Evolutionary conservation across 768 basidiomycete genomes (phyloP).

Genomic region (Mycena olivaceomarginata): DNA sequence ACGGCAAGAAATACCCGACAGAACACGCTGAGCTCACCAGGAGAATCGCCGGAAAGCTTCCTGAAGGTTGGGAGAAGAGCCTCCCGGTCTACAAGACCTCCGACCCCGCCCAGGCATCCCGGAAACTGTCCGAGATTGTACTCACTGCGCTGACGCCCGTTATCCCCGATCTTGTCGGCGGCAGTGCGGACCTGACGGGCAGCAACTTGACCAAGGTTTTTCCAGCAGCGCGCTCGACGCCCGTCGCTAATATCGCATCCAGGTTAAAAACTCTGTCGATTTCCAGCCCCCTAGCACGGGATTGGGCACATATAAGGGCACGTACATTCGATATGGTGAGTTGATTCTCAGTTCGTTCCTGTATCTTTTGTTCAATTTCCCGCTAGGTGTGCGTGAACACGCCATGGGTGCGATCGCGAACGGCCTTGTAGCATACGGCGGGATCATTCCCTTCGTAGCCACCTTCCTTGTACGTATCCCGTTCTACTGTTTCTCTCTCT

Average conservation of each 20-base stretch:
- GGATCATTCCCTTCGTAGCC: constrained; percentile 91
- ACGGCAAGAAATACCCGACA: constrained; percentile 86
- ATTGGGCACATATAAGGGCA: constrained; percentile 89
- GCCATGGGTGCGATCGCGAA: constrained; percentile 98
- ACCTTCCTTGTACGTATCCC: constrained; percentile 86
- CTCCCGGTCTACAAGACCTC: constrained; percentile 90
- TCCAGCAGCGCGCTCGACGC: not conserved
- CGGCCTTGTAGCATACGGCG: constrained; percentile 93
- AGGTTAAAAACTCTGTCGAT: constrained; percentile 89
- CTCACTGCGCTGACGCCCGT: constrained; percentile 83
- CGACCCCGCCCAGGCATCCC: constrained; percentile 91
- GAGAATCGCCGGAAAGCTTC: constrained; percentile 89
- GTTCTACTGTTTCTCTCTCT: constrained; percentile 36
- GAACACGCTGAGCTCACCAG: constrained; percentile 92
- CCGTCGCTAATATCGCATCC: not conserved
- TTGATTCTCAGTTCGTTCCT: not conserved
- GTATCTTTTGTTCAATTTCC: not conserved
- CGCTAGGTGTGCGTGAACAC: constrained; percentile 90
- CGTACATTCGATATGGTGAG: constrained; percentile 93
- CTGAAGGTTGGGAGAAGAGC: constrained; percentile 89
- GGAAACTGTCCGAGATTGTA: constrained; percentile 95
- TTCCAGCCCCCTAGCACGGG: constrained; percentile 94
- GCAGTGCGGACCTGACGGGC: constrained; percentile 94
- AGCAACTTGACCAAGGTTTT: constrained; percentile 77
- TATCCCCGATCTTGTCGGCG: constrained; percentile 92